Conservation (phyloP, 345 rosid species). For the Passiflora organensis region DNA sequence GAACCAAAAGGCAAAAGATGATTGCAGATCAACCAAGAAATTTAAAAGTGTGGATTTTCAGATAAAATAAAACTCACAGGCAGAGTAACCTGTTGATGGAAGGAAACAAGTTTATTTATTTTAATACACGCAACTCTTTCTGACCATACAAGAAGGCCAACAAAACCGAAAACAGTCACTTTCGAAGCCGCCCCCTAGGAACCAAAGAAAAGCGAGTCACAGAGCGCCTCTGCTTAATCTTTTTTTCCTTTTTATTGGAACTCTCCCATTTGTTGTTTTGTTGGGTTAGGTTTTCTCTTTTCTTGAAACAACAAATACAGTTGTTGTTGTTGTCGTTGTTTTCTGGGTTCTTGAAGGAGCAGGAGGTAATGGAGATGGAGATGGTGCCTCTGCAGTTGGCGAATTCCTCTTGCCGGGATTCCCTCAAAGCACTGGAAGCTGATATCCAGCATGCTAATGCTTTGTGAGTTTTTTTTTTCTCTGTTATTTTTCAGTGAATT, state of each 20-base stretch:
- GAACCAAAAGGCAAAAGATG: background rate
- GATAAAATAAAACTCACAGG: constrained; percentile 3
- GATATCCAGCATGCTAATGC: constrained; percentile 85
- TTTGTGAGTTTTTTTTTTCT: constrained; percentile 50
- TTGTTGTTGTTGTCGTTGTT: background rate
- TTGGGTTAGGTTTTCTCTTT: constrained; percentile 9
- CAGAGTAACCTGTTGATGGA: constrained; percentile 1
- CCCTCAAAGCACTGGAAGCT: constrained; percentile 72
- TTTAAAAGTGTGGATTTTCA: background rate
- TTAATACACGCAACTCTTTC: constrained; percentile 1
- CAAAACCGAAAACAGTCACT: background rate
- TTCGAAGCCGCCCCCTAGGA: constrained; percentile 15
- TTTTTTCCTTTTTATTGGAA: background rate
- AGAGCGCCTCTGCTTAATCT: background rate
- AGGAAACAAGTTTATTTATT: constrained; percentile 5
- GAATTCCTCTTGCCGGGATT: constrained; percentile 49
- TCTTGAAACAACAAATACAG: background rate
- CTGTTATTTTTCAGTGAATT: background rate
- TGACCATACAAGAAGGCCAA: constrained; percentile 12
- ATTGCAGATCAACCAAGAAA: constrained; percentile 16
- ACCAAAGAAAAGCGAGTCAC: background rate
- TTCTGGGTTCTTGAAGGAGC: background rate
- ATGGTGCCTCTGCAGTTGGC: constrained; percentile 20
- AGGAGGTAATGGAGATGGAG: constrained; percentile 13
- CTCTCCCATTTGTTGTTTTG: constrained; percentile 1